Evolutionary conservation across 352 stramenopile genomes (phyloP), one percentile per base, ranked within the genome.

Genomic region (Phytophthora palmivora): DNA sequence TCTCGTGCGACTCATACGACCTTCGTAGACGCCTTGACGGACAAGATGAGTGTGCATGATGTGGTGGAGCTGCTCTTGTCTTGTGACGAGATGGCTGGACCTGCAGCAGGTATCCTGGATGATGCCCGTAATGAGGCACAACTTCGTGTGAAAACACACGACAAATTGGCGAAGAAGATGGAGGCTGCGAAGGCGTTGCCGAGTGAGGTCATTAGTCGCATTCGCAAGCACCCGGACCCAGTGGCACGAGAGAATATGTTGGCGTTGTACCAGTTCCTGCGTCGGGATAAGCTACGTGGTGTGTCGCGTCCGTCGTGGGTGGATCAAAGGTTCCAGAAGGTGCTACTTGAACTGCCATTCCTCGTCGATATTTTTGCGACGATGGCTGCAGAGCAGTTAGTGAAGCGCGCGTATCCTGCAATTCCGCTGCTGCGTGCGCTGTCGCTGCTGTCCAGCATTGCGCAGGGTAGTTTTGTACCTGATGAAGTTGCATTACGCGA

Each of bases 151-250:
- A 90, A 89, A 48, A 78, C 82, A 1, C 83, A 92, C 53, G 82
- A 91, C 51, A 94, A 94, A 58, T 53, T 94, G 5, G 61, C 89
- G 10, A 94, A 92, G 66, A 92, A 89, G 63, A 92, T 92, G 78
- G 85, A 92, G 39, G 74, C 67, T 1, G 82, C 77, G 4, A 90
- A 86, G 38, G 82, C 70, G 16, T 63, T 94, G 16, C 83, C 85
- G 0, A 54, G 49, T 11, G 83, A 91, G 47, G 71, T 85, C 21
- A 65, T 91, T 12, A 67, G 62, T 7, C 85, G 85, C 28, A 91
- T 94, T 62, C 90, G 89, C 72, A 94, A 94, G 63, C 82, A 92
- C 50, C 63, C 76, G 26, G 64, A 94, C 39, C 79, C 78, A 0
- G 78, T 91, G 34, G 83, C 82, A 16, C 63, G 87, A 12, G 85